Conservation (phyloP, 495 filamentous ascomycete species). For the Podospora pseudoanserina region DNA sequence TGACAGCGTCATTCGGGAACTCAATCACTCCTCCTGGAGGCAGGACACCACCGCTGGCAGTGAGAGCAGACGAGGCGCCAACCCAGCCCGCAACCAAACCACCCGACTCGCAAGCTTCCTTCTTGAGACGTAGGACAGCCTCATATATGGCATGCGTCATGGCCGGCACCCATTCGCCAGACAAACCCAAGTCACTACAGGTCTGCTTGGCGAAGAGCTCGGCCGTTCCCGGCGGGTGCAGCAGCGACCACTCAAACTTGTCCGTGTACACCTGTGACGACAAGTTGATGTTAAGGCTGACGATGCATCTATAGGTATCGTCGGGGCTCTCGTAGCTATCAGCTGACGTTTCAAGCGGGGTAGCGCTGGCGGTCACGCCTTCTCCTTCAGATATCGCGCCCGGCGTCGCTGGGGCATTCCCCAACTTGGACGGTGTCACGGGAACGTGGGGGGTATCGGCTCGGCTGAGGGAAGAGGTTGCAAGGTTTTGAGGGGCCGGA, state of each 20-base stretch:
- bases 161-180: constrained; percentile 89
- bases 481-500: constrained; percentile 32
- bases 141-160: constrained; percentile 97
- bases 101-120: constrained; percentile 89
- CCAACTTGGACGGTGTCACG: constrained; percentile 32
- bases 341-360: constrained; percentile 22
- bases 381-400: constrained; percentile 23
- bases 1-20: constrained; percentile 83
- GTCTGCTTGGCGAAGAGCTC: constrained; percentile 90
- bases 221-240: constrained; percentile 85
- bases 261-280: constrained; percentile 91
- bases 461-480: constrained; percentile 33
- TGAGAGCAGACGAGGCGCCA: constrained; percentile 30
- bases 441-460: constrained; percentile 46
- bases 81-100: constrained; percentile 65
- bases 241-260: constrained; percentile 96
- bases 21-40: constrained; percentile 46
- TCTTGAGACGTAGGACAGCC: constrained; percentile 86
- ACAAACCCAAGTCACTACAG: constrained; percentile 83
- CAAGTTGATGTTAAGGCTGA: constrained; percentile 88
- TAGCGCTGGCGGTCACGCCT: constrained; percentile 28
- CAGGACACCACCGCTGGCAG: constrained; percentile 44
- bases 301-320: constrained; percentile 87
- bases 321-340: constrained; percentile 60
- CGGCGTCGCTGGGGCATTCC: constrained; percentile 17